These are phyloP conservation scores for Dendrobium catenatum DNA, from an alignment of 106 monocot genomes.

Conservation along the genomic window DNA sequence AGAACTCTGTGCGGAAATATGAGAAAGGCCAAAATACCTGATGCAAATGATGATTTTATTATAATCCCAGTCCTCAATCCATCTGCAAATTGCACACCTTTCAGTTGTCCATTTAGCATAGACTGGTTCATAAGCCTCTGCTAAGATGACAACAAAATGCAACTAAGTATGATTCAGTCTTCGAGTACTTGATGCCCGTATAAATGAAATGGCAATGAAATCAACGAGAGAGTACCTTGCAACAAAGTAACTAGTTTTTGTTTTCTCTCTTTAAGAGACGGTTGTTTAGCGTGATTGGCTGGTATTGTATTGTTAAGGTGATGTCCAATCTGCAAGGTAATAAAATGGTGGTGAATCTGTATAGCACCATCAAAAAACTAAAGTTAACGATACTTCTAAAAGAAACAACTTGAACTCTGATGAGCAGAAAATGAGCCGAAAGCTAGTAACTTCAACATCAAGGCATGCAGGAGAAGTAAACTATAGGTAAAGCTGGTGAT, in stretches of 20 bases:
- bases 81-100: slow-evolving; percentile 97
- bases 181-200: not conserved
- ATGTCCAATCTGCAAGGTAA: slow-evolving; percentile 45
- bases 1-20: not conserved
- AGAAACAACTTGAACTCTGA: too few relatives aligned
- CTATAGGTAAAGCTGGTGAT: too few relatives aligned
- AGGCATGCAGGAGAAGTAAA: too few relatives aligned
- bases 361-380: too few relatives aligned
- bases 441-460: too few relatives aligned
- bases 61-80: slow-evolving; percentile 99
- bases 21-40: slow-evolving; percentile 33
- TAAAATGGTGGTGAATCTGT: not conserved
- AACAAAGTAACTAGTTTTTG: slow-evolving; percentile 58
- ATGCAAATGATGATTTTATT: slow-evolving; percentile 99
- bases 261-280: slow-evolving; percentile 52
- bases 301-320: slow-evolving; percentile 21
- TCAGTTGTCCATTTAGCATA: slow-evolving; percentile 92
- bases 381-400: too few relatives aligned
- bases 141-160: not conserved
- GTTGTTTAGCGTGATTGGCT: slow-evolving; percentile 36
- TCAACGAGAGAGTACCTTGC: slow-evolving; percentile 32
- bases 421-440: too few relatives aligned
- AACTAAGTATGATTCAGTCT: not conserved
- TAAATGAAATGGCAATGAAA: not conserved
- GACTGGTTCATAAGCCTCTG: slow-evolving; percentile 85